phyloP scores from a whole-genome alignment of 306 rosid species.

The Sophora flavescens region DNA sequence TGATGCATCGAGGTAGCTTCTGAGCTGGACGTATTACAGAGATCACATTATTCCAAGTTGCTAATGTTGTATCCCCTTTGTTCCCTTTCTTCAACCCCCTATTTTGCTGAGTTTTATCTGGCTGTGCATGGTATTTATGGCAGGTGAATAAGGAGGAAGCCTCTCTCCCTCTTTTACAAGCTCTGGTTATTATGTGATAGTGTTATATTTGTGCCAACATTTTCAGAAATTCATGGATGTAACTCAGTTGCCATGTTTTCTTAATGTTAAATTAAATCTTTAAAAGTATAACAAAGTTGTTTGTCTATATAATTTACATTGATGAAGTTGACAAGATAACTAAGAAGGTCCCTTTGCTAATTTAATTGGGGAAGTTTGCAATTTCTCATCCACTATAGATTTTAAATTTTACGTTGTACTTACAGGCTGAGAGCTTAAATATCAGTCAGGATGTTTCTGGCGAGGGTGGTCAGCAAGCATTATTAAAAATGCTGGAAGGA shows the following conservation, averaged over 20 bases:
- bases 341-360: constrained; percentile 72
- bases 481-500: constrained; percentile 98
- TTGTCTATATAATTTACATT: constrained; percentile 71
- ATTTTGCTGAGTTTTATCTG: constrained; percentile 40
- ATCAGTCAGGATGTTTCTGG: constrained; percentile 98
- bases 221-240: constrained; percentile 99
- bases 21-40: too few species aligned
- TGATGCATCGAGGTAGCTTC: too few species aligned
- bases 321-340: constrained; percentile 99
- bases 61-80: too few species aligned
- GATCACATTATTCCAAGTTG: too few species aligned
- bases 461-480: constrained; percentile 98
- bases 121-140: constrained; percentile 45
- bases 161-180: constrained; percentile 81
- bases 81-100: constrained; percentile 22
- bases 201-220: constrained; percentile 95
- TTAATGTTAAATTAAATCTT: constrained; percentile 32
- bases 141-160: constrained; percentile 98
- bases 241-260: constrained; percentile 45
- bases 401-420: constrained; percentile 39
- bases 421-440: constrained; percentile 93
- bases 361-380: constrained; percentile 16
- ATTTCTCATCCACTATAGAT: constrained; percentile 35
- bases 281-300: constrained; percentile 34
- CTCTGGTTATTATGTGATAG: constrained; percentile 97